Evolutionary conservation across 148 eudicot genomes (phyloP).

Genomic region (Nyssa sinensis): DNA sequence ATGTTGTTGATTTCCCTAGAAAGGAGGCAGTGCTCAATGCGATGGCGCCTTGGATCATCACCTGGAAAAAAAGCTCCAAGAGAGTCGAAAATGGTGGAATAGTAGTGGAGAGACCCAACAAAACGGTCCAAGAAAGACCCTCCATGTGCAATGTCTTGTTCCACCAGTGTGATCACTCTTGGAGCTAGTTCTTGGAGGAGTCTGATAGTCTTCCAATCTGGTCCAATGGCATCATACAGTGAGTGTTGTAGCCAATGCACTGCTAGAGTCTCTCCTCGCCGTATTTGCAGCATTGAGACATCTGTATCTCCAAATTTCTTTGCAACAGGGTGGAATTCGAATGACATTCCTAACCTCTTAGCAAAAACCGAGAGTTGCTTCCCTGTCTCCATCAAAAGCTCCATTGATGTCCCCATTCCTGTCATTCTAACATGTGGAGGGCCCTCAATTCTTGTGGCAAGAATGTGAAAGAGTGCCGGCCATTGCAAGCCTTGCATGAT

Average conservation of each 20-base stretch:
- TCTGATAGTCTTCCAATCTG: constrained; percentile 48
- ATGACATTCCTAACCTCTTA: constrained; percentile 37
- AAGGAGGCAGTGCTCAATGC: constrained; percentile 34
- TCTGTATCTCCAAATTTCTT: constrained; percentile 34
- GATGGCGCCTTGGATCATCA: constrained; percentile 34
- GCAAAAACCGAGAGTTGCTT: constrained; percentile 46
- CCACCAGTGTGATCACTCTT: constrained; percentile 41
- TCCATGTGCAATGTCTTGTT: constrained; percentile 44
- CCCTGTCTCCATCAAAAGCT: constrained; percentile 37
- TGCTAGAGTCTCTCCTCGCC: constrained; percentile 31
- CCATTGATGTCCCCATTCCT: constrained; percentile 39
- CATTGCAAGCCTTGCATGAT: constrained; percentile 57
- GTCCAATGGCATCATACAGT: constrained; percentile 43
- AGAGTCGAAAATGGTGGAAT: constrained; percentile 47
- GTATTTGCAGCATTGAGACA: constrained; percentile 22
- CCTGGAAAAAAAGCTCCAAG: constrained; percentile 32
- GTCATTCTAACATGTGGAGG: constrained; percentile 47
- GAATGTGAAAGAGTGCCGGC: constrained; percentile 54
- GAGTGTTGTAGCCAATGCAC: constrained; percentile 55
- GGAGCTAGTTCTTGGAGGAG: constrained; percentile 39
- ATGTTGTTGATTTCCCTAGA: constrained; percentile 45
- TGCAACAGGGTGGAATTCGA: constrained; percentile 43
- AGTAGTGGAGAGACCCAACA: constrained; percentile 44
- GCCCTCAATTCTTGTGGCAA: constrained; percentile 45
- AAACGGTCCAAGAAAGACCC: constrained; percentile 51